phyloP scores from a whole-genome alignment of 257 asterid species.

The Cruciata laevipes region DNA sequence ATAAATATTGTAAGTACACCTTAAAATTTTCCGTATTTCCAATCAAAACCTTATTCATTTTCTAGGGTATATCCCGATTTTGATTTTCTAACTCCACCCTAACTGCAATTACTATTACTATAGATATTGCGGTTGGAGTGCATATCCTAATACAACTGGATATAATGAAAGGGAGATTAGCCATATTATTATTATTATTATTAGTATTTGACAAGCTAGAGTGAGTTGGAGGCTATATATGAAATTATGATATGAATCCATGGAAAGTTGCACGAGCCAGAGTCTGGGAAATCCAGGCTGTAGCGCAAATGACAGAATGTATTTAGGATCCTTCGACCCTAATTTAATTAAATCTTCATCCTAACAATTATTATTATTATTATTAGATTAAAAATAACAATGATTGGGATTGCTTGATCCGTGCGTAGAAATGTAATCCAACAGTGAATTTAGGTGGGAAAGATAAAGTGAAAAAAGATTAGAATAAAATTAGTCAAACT shows the following conservation, averaged over 20 bases:
- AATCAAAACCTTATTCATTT: no score
- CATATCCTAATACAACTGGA: background rate
- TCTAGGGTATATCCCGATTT: no score
- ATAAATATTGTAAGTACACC: no score
- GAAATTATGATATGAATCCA: constrained; percentile 1
- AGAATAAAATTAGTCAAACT: background rate
- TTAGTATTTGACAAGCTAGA: background rate
- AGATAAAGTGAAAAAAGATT: background rate
- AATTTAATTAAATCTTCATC: background rate
- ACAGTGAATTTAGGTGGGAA: background rate
- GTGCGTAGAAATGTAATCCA: background rate
- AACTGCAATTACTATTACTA: background rate
- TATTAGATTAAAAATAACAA: no score
- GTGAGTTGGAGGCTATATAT: background rate
- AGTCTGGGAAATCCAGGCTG: constrained; percentile 17
- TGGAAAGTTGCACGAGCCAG: background rate
- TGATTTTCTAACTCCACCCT: no score
- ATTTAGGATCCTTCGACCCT: constrained; percentile 2
- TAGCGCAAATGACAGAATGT: background rate
- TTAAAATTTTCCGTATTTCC: no score
- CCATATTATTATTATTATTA: background rate
- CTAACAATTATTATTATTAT: no score
- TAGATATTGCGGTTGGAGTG: background rate
- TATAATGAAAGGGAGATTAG: background rate
- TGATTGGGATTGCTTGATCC: background rate